Evolutionary conservation across 2,329 filamentous ascomycete genomes (phyloP), one percentile per base, ranked within the genome.

Genomic region (Diaporthe caulivora): DNA sequence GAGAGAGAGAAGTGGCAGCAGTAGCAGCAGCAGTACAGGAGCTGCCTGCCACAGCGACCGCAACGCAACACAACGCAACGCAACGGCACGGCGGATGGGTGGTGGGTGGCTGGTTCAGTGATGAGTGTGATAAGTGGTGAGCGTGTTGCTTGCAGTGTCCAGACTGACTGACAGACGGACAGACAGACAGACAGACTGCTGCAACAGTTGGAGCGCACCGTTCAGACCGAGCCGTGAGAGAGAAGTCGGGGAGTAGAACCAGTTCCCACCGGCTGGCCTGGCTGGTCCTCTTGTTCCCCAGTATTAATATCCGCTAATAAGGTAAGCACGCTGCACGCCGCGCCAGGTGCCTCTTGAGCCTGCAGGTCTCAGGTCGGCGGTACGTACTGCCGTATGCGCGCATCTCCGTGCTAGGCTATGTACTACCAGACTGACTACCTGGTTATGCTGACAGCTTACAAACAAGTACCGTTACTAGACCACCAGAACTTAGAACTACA

Each of bases 221-320:
- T 26, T 47, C 67, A 60, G 68, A 70, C 67, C 47, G 68, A 70
- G 54, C 68, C 24, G 68, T 34, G 68, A 70, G 68, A 60, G 55
- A 51, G 42, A 71, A 62, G 68, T 62, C 68, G 54, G 54, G 55
- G 57, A 62, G 47, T 34, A 60, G 68, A 58, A 71, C 55, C 53
- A 51, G 44, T 44, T 24, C 54, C 65, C 67, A 58, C 67, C n/a
- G 37, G n/a, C 54, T 57, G 57, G 6, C 11, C 37, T 34, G 34
- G 5, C 54, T 37, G 42, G 60, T n/a, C n/a, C n/a, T n/a, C 44
- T 51, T 51, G 68, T 57, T 70, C 68, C 69, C 55, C 69, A 71
- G 44, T 71, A 71, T 71, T 62, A 71, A 71, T 71, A 71, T 62
- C 69, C 69, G 62, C 62, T 60, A 60, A 58, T 54, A 71, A 70